These are phyloP conservation scores for Saccharomycopsis hybrid DNA, from an alignment of 1,139 yeast genomes.

Conservation along the genomic window DNA sequence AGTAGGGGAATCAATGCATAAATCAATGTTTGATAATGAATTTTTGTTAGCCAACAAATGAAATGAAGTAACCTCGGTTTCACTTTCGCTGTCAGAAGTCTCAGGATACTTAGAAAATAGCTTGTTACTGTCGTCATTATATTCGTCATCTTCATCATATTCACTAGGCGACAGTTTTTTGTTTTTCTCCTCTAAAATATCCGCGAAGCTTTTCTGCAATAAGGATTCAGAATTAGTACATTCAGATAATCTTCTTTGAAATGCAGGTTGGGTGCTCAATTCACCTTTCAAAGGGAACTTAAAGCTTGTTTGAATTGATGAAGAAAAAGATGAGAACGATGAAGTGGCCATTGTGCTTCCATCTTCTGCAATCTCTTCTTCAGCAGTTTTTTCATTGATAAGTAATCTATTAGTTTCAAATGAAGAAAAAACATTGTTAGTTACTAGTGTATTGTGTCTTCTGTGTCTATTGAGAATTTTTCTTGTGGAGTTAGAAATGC, in stretches of 20 bases:
- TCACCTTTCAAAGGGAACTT: not conserved
- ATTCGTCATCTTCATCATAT: constrained; percentile 3
- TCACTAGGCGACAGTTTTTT: not conserved
- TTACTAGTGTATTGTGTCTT: too few relatives aligned
- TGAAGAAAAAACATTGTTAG: too few relatives aligned
- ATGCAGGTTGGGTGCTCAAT: not conserved
- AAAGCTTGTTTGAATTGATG: not conserved
- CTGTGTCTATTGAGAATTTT: too few relatives aligned
- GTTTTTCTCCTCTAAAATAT: constrained; percentile 5
- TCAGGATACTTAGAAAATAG: constrained; percentile 12
- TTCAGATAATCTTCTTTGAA: constrained; percentile 2
- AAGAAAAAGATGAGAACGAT: not conserved
- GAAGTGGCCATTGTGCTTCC: too few relatives aligned
- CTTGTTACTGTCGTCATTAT: constrained; percentile 6
- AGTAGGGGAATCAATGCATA: constrained; percentile 13
- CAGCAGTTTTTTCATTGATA: too few relatives aligned
- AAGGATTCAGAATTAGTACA: constrained; percentile 5
- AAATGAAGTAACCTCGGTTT: constrained; percentile 4
- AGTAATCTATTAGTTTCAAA: too few relatives aligned
- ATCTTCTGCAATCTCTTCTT: too few relatives aligned
- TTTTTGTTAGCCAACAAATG: constrained; percentile 4
- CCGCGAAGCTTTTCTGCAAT: constrained; percentile 11
- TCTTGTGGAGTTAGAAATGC: too few relatives aligned
- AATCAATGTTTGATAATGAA: constrained; percentile 9
- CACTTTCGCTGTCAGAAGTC: constrained; percentile 14